Percentiles rank a stretch among this genome's conserved stretches.
These are phyloP conservation scores for Floccularia luteovirens DNA, from an alignment of 768 basidiomycete species.

Conservation along the genomic window DNA sequence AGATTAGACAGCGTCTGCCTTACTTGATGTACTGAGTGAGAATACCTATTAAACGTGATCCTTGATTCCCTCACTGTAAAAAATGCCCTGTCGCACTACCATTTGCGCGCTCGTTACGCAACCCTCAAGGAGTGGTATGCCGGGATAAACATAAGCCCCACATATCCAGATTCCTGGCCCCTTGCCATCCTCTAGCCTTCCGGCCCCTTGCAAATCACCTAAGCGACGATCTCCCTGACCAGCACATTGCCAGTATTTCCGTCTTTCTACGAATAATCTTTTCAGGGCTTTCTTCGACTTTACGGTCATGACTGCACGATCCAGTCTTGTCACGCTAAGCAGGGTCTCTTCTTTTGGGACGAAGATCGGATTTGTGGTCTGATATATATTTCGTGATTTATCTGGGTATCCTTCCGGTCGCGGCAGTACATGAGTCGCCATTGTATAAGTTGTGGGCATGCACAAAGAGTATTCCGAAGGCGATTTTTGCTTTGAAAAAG, in stretches of 20 bases:
- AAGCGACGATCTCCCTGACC: conserved; percentile 26
- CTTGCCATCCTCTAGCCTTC: conserved; percentile 17
- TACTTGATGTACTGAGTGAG: not conserved
- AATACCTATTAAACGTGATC: not conserved
- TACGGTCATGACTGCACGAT: conserved; percentile 52
- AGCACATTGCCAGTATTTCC: conserved; percentile 37
- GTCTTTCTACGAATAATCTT: conserved; percentile 30
- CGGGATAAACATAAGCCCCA: conserved; percentile 62
- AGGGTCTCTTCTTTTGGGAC: conserved; percentile 37
- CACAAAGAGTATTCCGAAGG: conserved; percentile 12
- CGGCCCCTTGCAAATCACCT: conserved; percentile 48
- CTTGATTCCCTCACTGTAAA: conserved; percentile 23
- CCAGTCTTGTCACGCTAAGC: conserved; percentile 50
- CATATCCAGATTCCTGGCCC: conserved; percentile 59
- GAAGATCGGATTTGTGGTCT: conserved; percentile 71
- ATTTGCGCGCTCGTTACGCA: conserved; percentile 69
- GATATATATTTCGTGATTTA: conserved; percentile 36
- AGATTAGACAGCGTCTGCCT: too few species aligned
- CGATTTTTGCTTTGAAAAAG: not conserved
- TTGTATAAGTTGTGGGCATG: conserved; percentile 45
- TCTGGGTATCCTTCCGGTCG: conserved; percentile 24
- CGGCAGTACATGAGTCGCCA: conserved; percentile 62
- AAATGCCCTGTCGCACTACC: conserved; percentile 39
- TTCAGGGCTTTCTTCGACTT: conserved; percentile 43
- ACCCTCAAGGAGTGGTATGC: conserved; percentile 75